phyloP scores from a whole-genome alignment of 768 basidiomycete genomes.

The Pisolithus orientalis region DNA sequence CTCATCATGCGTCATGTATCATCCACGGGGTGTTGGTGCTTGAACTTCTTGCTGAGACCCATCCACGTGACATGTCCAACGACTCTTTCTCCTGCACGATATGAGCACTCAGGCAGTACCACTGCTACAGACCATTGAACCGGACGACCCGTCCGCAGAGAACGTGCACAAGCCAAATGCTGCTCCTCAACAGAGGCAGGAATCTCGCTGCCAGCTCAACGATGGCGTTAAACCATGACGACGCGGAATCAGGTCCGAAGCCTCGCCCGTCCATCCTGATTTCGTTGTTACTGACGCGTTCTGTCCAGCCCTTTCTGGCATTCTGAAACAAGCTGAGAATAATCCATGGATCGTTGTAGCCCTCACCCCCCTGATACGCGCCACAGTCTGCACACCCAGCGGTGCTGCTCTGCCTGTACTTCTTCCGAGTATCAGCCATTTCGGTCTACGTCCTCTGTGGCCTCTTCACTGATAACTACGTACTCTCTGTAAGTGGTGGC shows the following conservation, averaged over 20 bases:
- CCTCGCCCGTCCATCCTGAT: not conserved
- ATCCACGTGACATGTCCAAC: not conserved
- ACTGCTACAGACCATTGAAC: conserved; percentile 77
- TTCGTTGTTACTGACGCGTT: conserved; percentile 2
- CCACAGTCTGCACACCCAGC: conserved; percentile 72
- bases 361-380: conserved; percentile 8
- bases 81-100: not conserved
- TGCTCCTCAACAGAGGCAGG: conserved; percentile 35
- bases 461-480: conserved; percentile 84
- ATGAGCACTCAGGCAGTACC: conserved; percentile 58
- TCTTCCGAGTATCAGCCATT: conserved; percentile 87
- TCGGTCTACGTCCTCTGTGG: conserved; percentile 91
- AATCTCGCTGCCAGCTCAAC: conserved; percentile 45
- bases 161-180: conserved; percentile 22
- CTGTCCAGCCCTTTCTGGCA: conserved; percentile 56
- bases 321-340: conserved; percentile 62
- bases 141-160: conserved; percentile 56
- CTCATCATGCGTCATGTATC: too few species aligned
- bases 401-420: conserved; percentile 80
- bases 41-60: not conserved
- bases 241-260: conserved; percentile 67
- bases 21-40: too few species aligned
- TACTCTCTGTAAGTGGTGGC: conserved; percentile 67
- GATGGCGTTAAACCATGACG: conserved; percentile 51
- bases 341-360: conserved; percentile 1